These are phyloP conservation scores for Penicillium roqueforti DNA, from an alignment of 495 filamentous ascomycete genomes.

Conservation along the genomic window DNA sequence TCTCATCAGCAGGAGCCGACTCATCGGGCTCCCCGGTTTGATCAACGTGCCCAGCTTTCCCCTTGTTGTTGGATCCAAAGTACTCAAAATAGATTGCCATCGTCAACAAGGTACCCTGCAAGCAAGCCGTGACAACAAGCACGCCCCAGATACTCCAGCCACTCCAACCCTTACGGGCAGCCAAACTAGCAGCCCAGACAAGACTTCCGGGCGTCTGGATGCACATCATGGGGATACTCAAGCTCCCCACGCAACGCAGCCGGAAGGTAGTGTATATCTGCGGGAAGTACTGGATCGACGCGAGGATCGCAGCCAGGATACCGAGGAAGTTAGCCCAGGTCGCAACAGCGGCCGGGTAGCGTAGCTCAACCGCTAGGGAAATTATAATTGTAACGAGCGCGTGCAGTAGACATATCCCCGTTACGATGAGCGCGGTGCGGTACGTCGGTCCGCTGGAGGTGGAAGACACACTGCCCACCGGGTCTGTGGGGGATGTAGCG, in stretches of 20 bases:
- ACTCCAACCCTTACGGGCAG: constrained; percentile 67
- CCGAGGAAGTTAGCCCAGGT: constrained; percentile 83
- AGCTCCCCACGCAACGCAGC: constrained; percentile 75
- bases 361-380: constrained; percentile 56
- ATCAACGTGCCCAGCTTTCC: constrained; percentile 32
- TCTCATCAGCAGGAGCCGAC: constrained; percentile 13
- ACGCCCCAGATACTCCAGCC: constrained; percentile 97
- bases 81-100: constrained; percentile 80
- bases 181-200: constrained; percentile 82
- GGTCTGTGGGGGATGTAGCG: constrained; percentile 44
- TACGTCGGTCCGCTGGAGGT: constrained; percentile 52
- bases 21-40: constrained; percentile 35
- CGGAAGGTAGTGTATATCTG: constrained; percentile 89
- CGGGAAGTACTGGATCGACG: constrained; percentile 86
- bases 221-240: constrained; percentile 97
- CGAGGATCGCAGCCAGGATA: constrained; percentile 68
- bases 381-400: constrained; percentile 63
- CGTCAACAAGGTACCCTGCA: constrained; percentile 78
- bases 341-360: constrained; percentile 54
- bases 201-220: constrained; percentile 93
- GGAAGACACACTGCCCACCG: constrained; percentile 19
- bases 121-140: constrained; percentile 73
- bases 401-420: constrained; percentile 64
- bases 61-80: constrained; percentile 33
- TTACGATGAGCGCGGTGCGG: constrained; percentile 70